Evolutionary conservation across 805 yeast species (phyloP).

Genomic region (Pichia cephalocereana): DNA sequence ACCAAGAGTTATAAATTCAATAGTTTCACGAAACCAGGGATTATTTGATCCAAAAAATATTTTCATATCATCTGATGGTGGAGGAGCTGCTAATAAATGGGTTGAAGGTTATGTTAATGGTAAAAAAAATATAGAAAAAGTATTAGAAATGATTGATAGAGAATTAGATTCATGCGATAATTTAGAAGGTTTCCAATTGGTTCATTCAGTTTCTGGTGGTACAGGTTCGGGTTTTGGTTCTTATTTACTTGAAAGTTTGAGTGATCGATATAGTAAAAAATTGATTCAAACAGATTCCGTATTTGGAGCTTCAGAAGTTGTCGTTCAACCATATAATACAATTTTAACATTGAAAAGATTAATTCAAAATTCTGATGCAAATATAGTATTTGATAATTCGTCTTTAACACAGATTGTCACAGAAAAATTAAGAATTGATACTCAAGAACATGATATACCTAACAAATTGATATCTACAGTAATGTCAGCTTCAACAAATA

Average conservation of each 20-base stretch:
- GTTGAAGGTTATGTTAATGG: slow-evolving; percentile 82
- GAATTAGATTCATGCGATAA: slow-evolving; percentile 88
- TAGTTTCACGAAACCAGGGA: slow-evolving; percentile 22
- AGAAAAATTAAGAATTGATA: slow-evolving; percentile 42
- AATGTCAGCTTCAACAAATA: slow-evolving; percentile 76
- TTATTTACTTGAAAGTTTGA: slow-evolving; percentile 56
- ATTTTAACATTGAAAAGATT: slow-evolving; percentile 73
- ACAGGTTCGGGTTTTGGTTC: slow-evolving; percentile 93
- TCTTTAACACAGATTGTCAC: slow-evolving; percentile 70
- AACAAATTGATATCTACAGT: slow-evolving; percentile 82
- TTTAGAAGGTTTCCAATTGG: slow-evolving; percentile 78
- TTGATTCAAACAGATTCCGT: slow-evolving; percentile 78
- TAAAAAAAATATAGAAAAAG: slow-evolving; percentile 53
- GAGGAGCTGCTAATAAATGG: slow-evolving; percentile 97
- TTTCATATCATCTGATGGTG: slow-evolving; percentile 70
- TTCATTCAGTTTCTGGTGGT: slow-evolving; percentile 97
- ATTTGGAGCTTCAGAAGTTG: slow-evolving; percentile 90
- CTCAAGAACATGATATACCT: slow-evolving; percentile 66
- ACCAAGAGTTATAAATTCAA: slow-evolving; percentile 74
- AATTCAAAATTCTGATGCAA: slow-evolving; percentile 69
- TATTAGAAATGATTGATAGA: slow-evolving; percentile 75
- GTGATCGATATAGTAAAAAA: slow-evolving; percentile 78
- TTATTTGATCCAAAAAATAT: slow-evolving; percentile 79
- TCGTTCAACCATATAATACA: slow-evolving; percentile 94
- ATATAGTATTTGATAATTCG: slow-evolving; percentile 85